Percentiles rank a stretch among this genome's conserved stretches.
These are phyloP conservation scores for Punctularia strigosozonata DNA, from an alignment of 768 basidiomycete genomes.

Conservation along the genomic window DNA sequence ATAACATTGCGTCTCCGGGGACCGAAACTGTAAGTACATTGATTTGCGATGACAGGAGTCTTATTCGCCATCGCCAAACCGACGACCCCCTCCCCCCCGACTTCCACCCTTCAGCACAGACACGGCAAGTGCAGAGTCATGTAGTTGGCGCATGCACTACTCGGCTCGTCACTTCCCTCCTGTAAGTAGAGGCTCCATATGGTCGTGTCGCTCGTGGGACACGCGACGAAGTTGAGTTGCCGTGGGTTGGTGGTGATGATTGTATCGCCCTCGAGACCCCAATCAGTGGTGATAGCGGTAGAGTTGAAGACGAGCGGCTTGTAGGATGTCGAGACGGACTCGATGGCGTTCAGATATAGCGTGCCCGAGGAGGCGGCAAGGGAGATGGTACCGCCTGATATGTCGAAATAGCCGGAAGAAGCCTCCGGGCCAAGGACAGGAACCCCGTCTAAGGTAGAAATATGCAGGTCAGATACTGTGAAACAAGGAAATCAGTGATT, in stretches of 20 bases:
- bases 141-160: constrained; percentile 15
- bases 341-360: constrained; percentile 38
- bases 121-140: constrained; percentile 20
- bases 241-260: constrained; percentile 41
- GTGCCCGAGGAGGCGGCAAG: constrained; percentile 29
- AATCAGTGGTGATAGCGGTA: constrained; percentile 37
- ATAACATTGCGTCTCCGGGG: no score
- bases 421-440: constrained; percentile 41
- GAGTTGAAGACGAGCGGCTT: constrained; percentile 32
- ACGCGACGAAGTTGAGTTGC: constrained; percentile 44
- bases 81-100: no score
- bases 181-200: constrained; percentile 39
- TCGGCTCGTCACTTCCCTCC: constrained; percentile 35
- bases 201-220: constrained; percentile 27
- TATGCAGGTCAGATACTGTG: constrained; percentile 1
- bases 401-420: constrained; percentile 38
- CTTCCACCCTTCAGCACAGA: constrained; percentile 16
- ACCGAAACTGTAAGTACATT: no score
- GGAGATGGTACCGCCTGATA: constrained; percentile 33
- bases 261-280: constrained; percentile 49
- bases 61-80: no score
- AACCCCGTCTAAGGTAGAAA: constrained; percentile 23
- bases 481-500: neutral
- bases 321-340: constrained; percentile 31
- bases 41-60: no score